Evolutionary conservation across 2,329 filamentous ascomycete species (phyloP), one percentile per base, ranked within the genome.

Genomic region (Pseudogymnoascus sp.): DNA sequence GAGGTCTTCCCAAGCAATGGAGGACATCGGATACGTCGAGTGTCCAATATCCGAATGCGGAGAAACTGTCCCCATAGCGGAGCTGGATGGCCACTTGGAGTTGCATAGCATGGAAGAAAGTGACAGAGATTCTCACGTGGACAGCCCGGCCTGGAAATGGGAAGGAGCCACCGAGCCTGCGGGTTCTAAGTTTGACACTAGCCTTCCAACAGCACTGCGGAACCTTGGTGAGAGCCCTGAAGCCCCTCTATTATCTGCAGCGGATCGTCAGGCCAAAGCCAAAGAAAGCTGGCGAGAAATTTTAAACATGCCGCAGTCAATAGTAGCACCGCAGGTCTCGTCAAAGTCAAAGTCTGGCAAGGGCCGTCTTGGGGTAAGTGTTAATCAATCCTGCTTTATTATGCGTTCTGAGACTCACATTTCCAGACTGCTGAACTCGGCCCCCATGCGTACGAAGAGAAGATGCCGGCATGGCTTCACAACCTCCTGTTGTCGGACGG

Each of bases 381-480:
- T 37, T 45, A 37, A 54, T 57, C 21, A 59, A 23, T 39, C 60
- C 26, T 31, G 8, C n/a, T 40, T 64, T 36, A 18, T 45, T 40
- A 36, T 62, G 34, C 26, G 68, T 64, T 61, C 61, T 36, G 61
- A 70, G 62, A 71, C 60, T 36, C 61, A 62, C 62, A 26, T 37
- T 54, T 59, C 5, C 67, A 73, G 69, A 82, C 80, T 76, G 80
- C 72, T 8, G 87, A 92, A 70, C 78, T 93, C 12, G 90, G 90
- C 0, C 84, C 85, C 26, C 86, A 89, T 74, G 88, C 88, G 1
- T 79, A 90, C 68, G 90, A 93, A 73, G 83, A 86, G 42, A 80
- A 83, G 68, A 93, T 93, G 90, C 90, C 90, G 0, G 75, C 79
- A 7, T 89, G 85, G 84, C 80, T 93, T 1, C 79, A 82, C 14